A percentile compares a stretch with the other conserved stretches of the same genome.
Conservation (phyloP, 83 land plant genomes). For the Larix sibirica region DNA sequence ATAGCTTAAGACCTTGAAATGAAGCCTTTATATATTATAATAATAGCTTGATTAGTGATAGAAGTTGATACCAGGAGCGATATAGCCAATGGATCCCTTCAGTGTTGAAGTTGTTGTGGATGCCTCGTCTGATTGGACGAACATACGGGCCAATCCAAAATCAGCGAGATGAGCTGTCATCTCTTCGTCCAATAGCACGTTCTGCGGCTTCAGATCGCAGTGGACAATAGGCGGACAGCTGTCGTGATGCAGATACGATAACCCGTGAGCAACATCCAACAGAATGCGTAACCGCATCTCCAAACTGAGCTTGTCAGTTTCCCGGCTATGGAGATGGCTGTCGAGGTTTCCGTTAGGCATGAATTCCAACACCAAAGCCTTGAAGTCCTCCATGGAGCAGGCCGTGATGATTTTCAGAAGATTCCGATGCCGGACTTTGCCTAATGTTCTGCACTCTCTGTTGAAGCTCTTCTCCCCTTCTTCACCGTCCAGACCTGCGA, state of each 20-base stretch:
- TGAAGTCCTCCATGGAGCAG: slow-evolving; percentile 19
- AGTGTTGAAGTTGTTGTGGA: not conserved
- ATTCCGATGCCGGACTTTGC: slow-evolving; percentile 29
- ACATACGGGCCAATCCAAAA: slow-evolving; percentile 17
- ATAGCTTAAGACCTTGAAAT: too few species aligned
- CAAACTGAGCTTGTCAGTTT: not conserved
- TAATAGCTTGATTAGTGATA: too few species aligned
- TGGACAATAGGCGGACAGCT: not conserved
- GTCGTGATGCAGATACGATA: slow-evolving; percentile 17
- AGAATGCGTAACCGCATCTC: slow-evolving; percentile 11
- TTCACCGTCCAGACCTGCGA: slow-evolving; percentile 17
- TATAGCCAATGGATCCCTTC: slow-evolving; percentile 18
- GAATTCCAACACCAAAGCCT: slow-evolving; percentile 22
- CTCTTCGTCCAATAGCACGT: slow-evolving; percentile 11
- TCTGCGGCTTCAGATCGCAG: slow-evolving; percentile 25
- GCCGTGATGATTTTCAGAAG: slow-evolving; percentile 22
- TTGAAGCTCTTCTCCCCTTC: slow-evolving; percentile 19
- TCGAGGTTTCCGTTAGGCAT: slow-evolving; percentile 25
- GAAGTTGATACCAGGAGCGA: slow-evolving; percentile 17
- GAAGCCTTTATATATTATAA: too few species aligned
- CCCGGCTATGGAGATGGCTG: not conserved
- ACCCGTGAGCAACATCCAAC: slow-evolving; percentile 22
- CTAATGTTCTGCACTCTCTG: slow-evolving; percentile 26
- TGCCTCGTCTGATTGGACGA: not conserved
- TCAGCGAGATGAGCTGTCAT: slow-evolving; percentile 19